Evolutionary conservation across 2,329 filamentous ascomycete genomes (phyloP).

Genomic region (Cercospora sp.): DNA sequence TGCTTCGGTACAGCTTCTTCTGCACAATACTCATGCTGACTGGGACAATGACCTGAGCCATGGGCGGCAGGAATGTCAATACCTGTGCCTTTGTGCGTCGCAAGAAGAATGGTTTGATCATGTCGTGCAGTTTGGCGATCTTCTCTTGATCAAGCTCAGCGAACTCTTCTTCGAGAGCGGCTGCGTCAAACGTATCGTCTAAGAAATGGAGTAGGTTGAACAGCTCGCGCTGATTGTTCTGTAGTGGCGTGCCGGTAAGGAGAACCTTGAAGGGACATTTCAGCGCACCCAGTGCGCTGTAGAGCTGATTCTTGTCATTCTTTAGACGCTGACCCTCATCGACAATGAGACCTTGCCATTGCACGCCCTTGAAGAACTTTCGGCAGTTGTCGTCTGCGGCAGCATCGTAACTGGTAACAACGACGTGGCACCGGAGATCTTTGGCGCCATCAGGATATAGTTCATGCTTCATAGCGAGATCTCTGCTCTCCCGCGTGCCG

Average conservation of each 20-base stretch:
- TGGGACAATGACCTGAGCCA: slow-evolving; percentile 92
- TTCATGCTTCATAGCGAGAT: slow-evolving; percentile 77
- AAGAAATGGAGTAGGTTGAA: slow-evolving; percentile 98
- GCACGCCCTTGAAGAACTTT: slow-evolving; percentile 65
- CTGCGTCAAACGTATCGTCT: slow-evolving; percentile 70
- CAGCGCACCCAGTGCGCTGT: slow-evolving; percentile 70
- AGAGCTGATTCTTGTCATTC: slow-evolving; percentile 83
- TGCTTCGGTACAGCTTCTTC: slow-evolving; percentile 91
- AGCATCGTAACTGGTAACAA: slow-evolving; percentile 93
- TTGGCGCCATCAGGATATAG: slow-evolving; percentile 68
- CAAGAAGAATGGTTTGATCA: slow-evolving; percentile 72
- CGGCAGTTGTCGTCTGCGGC: slow-evolving; percentile 74
- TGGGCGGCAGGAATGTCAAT: slow-evolving; percentile 84
- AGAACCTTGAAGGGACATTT: slow-evolving; percentile 81
- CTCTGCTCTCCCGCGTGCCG: slow-evolving; percentile 71
- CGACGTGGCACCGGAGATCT: slow-evolving; percentile 81
- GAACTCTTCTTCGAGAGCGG: slow-evolving; percentile 72
- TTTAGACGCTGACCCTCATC: slow-evolving; percentile 96
- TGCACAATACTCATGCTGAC: slow-evolving; percentile 94
- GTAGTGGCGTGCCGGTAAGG: slow-evolving; percentile 83
- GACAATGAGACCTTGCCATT: slow-evolving; percentile 85
- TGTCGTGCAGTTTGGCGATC: slow-evolving; percentile 73
- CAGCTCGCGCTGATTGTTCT: slow-evolving; percentile 92
- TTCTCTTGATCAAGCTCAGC: slow-evolving; percentile 79
- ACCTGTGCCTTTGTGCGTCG: slow-evolving; percentile 87